A percentile compares a stretch with the other conserved stretches of the same genome.
phyloP scores from a whole-genome alignment of 2,329 filamentous ascomycete genomes.

The Neopestalotiopsis rosae region DNA sequence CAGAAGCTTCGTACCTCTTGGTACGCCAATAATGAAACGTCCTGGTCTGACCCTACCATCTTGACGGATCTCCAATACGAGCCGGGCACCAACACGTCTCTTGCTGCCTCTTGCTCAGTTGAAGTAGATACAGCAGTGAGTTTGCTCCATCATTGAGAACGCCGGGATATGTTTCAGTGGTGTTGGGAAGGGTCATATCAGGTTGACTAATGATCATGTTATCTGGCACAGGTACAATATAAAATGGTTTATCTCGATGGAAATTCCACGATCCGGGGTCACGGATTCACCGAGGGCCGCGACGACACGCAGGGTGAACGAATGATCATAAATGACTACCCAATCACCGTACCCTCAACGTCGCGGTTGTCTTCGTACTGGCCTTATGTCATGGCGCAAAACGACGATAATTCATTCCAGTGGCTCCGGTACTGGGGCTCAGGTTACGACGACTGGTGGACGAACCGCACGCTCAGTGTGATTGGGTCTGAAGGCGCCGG shows the following conservation, averaged over 20 bases:
- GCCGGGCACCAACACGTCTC: constrained; percentile 4
- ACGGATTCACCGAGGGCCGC: not conserved
- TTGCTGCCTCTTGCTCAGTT: constrained; percentile 14
- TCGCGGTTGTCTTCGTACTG: constrained; percentile 19
- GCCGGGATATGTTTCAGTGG: too few relatives aligned
- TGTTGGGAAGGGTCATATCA: not conserved
- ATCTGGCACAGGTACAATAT: not conserved
- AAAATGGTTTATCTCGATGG: constrained; percentile 15
- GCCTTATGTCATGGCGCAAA: constrained; percentile 17
- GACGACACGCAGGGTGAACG: not conserved
- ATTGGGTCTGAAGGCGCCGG: constrained; percentile 21
- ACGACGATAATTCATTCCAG: constrained; percentile 7
- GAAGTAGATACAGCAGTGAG: not conserved
- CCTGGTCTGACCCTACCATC: constrained; percentile 9
- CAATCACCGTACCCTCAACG: not conserved
- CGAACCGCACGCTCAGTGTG: constrained; percentile 22
- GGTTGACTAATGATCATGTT: not conserved
- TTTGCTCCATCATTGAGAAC: too few relatives aligned
- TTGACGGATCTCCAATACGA: constrained; percentile 6
- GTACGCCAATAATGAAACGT: constrained; percentile 4
- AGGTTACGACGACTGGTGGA: not conserved
- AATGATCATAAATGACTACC: constrained; percentile 10
- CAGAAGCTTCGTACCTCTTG: constrained; percentile 16
- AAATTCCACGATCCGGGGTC: constrained; percentile 3
- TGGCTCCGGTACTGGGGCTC: constrained; percentile 18